These are phyloP conservation scores for Mytilinidion resinicola DNA, from an alignment of 495 filamentous ascomycete species.

Conservation along the genomic window DNA sequence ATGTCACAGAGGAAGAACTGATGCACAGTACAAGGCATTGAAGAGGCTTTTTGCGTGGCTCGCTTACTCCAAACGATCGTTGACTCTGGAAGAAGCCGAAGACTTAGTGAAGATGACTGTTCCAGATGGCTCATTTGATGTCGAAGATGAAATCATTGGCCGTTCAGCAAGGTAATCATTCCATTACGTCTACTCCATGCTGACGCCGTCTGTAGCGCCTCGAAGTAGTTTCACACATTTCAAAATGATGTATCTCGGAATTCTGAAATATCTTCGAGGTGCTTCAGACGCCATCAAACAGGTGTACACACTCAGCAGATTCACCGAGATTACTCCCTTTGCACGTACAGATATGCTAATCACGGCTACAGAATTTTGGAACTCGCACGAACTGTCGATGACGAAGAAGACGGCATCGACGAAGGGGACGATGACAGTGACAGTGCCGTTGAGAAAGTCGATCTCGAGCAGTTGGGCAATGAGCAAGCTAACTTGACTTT, in stretches of 20 bases:
- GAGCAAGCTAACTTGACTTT: constrained; percentile 15
- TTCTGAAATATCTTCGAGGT: too few species aligned
- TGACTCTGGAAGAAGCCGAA: constrained; percentile 23
- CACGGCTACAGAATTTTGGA: constrained; percentile 3
- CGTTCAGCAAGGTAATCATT: constrained; percentile 6
- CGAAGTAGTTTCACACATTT: too few species aligned
- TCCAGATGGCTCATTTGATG: constrained; percentile 3
- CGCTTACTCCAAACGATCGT: constrained; percentile 16
- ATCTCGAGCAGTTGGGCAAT: constrained; percentile 9
- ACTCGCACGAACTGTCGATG: constrained; percentile 9
- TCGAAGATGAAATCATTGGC: constrained; percentile 16
- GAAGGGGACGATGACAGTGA: constrained; percentile 14
- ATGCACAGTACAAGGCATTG: constrained; percentile 11
- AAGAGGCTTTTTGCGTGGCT: constrained; percentile 23
- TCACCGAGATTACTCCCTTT: too few species aligned
- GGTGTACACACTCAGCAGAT: too few species aligned
- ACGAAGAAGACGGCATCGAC: constrained; percentile 7
- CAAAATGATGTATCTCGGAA: too few species aligned
- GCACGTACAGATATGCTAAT: background rate
- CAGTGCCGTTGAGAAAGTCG: constrained; percentile 7
- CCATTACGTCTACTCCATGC: background rate
- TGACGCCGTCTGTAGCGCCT: too few species aligned
- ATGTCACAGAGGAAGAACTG: constrained; percentile 7
- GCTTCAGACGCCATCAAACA: too few species aligned
- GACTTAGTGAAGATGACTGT: constrained; percentile 16